A percentile compares a stretch with the other conserved stretches of the same genome.
These are phyloP conservation scores for Prototheca wickerhamii DNA, from an alignment of 163 green algal genomes.

Conservation along the genomic window DNA sequence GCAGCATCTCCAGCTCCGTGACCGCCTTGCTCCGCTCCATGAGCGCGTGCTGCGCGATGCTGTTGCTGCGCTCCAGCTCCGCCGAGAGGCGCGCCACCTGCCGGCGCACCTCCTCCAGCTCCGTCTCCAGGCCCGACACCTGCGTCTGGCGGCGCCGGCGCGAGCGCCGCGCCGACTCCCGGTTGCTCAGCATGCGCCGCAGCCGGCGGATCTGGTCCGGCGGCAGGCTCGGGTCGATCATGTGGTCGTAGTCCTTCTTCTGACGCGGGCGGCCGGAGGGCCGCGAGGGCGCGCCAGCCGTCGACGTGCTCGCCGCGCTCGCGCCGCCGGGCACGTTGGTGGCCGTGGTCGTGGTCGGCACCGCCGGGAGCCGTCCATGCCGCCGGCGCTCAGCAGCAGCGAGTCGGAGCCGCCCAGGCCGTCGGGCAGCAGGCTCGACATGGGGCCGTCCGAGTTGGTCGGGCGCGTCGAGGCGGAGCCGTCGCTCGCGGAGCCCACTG, in stretches of 20 bases:
- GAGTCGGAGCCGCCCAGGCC: neutral
- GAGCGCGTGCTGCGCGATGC: conserved; percentile 3
- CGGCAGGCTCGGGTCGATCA: conserved; percentile 27
- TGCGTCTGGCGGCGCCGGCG: conserved; percentile 71
- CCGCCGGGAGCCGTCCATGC: neutral
- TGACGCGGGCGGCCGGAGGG: conserved; percentile 1
- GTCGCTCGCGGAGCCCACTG: too few relatives aligned
- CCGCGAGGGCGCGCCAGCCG: neutral
- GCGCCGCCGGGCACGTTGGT: neutral
- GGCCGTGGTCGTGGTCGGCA: too few relatives aligned
- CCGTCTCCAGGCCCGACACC: conserved; percentile 48
- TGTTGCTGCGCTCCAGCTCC: conserved; percentile 5
- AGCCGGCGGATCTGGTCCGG: conserved; percentile 17
- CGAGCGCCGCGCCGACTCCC: conserved; percentile 64
- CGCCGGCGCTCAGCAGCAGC: neutral
- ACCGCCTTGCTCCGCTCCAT: conserved; percentile 1
- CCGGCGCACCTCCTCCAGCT: conserved; percentile 24
- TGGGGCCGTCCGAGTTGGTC: neutral
- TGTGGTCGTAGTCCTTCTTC: conserved; percentile 18
- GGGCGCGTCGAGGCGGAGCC: neutral
- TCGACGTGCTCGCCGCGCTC: neutral
- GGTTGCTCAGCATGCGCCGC: conserved; percentile 72
- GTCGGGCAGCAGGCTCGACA: too few relatives aligned
- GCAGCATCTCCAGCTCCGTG: conserved; percentile 9
- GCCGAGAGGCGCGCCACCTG: conserved; percentile 2